phyloP scores from a whole-genome alignment of 441 rosid species.

The Populus hybrid region DNA sequence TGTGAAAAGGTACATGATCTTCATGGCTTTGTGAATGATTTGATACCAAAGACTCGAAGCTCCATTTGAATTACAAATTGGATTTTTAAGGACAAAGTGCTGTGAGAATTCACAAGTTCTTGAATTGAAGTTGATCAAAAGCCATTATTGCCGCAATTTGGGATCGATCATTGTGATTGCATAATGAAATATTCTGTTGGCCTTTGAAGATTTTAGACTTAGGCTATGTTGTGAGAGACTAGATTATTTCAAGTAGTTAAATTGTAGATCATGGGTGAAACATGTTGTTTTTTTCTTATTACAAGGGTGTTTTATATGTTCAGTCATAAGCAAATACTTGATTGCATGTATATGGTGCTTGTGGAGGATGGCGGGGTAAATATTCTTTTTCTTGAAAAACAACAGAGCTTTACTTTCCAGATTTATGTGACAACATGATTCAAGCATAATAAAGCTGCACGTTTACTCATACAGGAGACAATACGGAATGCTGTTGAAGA shows the following conservation, averaged over 20 bases:
- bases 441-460: not conserved
- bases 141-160: not conserved
- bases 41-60: not conserved
- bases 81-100: not conserved
- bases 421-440: not conserved
- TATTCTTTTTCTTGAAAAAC: not conserved
- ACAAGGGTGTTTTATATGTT: not conserved
- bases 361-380: not conserved
- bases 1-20: not conserved
- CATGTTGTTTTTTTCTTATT: not conserved
- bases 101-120: not conserved
- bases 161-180: not conserved
- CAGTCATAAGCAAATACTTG: not conserved
- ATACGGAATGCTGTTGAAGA: conserved; percentile 87
- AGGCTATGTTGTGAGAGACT: not conserved
- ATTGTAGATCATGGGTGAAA: not conserved
- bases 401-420: not conserved
- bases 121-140: not conserved
- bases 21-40: not conserved
- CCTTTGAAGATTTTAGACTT: not conserved
- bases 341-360: not conserved
- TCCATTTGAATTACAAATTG: not conserved
- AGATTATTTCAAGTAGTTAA: not conserved
- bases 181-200: not conserved
- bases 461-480: conserved; percentile 55